These are phyloP conservation scores for Soucietia sequanensis DNA, from an alignment of 805 yeast species.

Conservation along the genomic window DNA sequence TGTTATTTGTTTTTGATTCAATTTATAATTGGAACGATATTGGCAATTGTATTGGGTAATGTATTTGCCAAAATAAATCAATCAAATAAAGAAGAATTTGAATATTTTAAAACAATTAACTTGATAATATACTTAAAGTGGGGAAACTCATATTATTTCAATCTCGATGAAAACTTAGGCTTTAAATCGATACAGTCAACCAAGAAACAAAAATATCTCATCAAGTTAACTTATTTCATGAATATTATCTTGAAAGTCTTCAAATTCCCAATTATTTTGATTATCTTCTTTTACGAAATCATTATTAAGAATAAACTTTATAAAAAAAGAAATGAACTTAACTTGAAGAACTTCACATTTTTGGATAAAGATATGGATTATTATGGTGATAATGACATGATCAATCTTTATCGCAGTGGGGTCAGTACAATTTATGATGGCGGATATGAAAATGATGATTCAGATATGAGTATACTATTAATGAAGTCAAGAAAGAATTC, in stretches of 20 bases:
- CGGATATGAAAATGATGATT: slow-evolving; percentile 16
- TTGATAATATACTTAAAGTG: slow-evolving; percentile 33
- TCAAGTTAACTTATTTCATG: neutral
- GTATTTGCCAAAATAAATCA: slow-evolving; percentile 34
- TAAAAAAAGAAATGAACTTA: slow-evolving; percentile 12
- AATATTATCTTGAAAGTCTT: slow-evolving; percentile 23
- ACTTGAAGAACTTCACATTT: slow-evolving; percentile 35
- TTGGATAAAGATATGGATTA: slow-evolving; percentile 27
- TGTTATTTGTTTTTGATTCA: slow-evolving; percentile 54
- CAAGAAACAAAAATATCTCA: too few species aligned
- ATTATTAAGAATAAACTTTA: slow-evolving; percentile 18
- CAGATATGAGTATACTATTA: slow-evolving; percentile 25
- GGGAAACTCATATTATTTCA: slow-evolving; percentile 3
- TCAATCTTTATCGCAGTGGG: slow-evolving; percentile 15
- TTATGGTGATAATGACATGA: slow-evolving; percentile 28
- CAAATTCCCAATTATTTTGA: slow-evolving; percentile 34
- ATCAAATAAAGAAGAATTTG: slow-evolving; percentile 38
- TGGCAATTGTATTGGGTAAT: slow-evolving; percentile 52
- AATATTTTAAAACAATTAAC: slow-evolving; percentile 40
- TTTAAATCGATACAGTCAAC: too few species aligned
- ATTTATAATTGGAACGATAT: slow-evolving; percentile 52
- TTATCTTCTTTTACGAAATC: slow-evolving; percentile 33
- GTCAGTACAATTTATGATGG: slow-evolving; percentile 3
- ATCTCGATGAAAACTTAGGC: slow-evolving; percentile 3
- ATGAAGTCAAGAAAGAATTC: slow-evolving; percentile 28